phyloP scores from a whole-genome alignment of 1,284 basidiomycete species.

The Apiotrichum brassicae region DNA sequence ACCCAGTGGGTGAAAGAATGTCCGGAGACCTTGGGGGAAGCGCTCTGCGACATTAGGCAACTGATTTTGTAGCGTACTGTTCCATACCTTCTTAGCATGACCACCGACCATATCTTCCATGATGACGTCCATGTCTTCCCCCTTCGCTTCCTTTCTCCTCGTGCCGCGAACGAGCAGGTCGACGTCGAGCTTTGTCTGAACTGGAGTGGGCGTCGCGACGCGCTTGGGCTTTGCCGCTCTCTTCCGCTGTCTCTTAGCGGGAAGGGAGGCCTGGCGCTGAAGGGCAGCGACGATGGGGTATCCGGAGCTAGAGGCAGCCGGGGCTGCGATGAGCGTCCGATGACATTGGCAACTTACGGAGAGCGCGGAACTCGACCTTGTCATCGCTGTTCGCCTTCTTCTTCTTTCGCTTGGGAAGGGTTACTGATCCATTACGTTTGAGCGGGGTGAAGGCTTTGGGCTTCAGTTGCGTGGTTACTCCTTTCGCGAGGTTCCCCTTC shows the following conservation, averaged over 20 bases:
- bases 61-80: no score
- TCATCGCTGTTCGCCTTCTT: conserved; percentile 10
- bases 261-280: conserved; percentile 6
- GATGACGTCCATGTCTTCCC: no score
- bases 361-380: conserved; percentile 9
- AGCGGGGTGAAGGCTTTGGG: not conserved
- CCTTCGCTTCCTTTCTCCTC: no score
- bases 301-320: not conserved
- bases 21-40: no score
- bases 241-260: conserved; percentile 1
- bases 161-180: not conserved
- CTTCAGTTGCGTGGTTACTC: conserved; percentile 4
- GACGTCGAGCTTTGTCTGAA: not conserved
- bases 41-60: no score
- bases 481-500: conserved; percentile 1
- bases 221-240: not conserved
- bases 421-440: not conserved
- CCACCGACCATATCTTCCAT: no score
- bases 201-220: not conserved
- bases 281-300: conserved; percentile 14
- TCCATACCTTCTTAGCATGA: no score
- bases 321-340: not conserved
- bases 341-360: not conserved
- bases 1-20: no score
- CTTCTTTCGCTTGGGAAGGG: not conserved